Base-by-base conservation (phyloP, 371 early-diverging fungal genomes). In the Mucor plumbeus region DNA sequence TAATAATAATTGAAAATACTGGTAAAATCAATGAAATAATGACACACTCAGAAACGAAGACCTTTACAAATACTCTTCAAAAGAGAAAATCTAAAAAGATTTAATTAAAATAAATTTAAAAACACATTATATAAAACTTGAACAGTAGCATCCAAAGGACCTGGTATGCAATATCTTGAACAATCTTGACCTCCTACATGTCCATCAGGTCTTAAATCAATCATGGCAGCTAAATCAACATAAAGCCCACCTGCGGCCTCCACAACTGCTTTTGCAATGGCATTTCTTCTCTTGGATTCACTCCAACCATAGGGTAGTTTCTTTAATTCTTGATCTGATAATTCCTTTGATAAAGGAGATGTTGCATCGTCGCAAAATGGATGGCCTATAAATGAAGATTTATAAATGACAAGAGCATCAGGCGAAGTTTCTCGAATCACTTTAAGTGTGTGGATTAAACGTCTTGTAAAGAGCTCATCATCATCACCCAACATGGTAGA, bases 111-210 rank as follows among this genome's bases (percentile, higher is more conserved):
- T 61, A 75, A 67, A 17, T 39, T 65, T 21, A 73, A 41, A 63
- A 87, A 77, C 0, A 77, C 74, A 58, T 88, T 76, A 50, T 84
- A 87, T 31, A 87, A 60, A 7, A 88, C 68, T 39, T 82, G 77
- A 5, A 75, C 73, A 68, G 85, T 87, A 6, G 78, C 81, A 74
- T 88, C 89, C 38, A 82, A 31, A 0, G 89, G 89, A 17, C 89
- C 89, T 3, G 89, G 89, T n/a, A 87, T 87, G 75, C 87, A 88
- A 68, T 86, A 88, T 54, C 89, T 71, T 8, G 84, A 47, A 64
- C 89, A 88, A 58, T 88, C 89, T 8, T 78, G 80, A 13, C 82
- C 81, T 13, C 87, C 89, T 40, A 88, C 72, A 68, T 87, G 87
- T 1, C 87, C 89, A 73, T 88, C 89, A 0, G 86, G 84, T 57